Evolutionary conservation across 345 rosid species (phyloP), one percentile per base, ranked within the genome.

Genomic region (Garcia nutans): DNA sequence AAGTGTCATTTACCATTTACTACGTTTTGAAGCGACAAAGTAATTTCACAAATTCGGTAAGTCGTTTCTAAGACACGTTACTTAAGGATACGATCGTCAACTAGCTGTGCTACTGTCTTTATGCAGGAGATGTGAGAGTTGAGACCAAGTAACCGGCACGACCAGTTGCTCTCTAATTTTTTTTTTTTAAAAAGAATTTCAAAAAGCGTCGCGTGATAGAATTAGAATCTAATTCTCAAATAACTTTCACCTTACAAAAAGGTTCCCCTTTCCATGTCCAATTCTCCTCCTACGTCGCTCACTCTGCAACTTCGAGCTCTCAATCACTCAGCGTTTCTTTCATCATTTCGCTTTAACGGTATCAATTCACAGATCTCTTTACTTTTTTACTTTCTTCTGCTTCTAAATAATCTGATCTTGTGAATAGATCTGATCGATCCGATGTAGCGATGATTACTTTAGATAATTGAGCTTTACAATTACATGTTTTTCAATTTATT

Each of bases 131-230:
- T 67, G 49, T 24, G 73, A 44, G 41, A 37, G 41, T 37, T 37
- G 41, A 37, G 54, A 58, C 52, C 73, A 33, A 58, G 73, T 59
- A 58, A 13, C 68, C 73, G 33, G 60, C 66, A 45, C 65, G 57
- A 10, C 42, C 26, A 10, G 62, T 50, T 28, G 6, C 8, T 31
- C 26, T 22, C 41, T 9, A 5, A 45, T n/a, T n/a, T n/a, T n/a
- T n/a, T n/a, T n/a, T n/a, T n/a, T n/a, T 26, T 20, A 8, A 37
- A 5, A 2, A 47, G 1, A 23, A 45, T 60, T 61, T 16, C 37
- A 28, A 72, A 72, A 11, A 1, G 28, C 70, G 19, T 26, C 68
- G 6, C 3, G 0, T 55, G 3, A 54, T 59, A 15, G 73, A 24
- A 19, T 0, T 19, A 20, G 49, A 63, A 59, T 77, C 80, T 11